Evolutionary conservation across 352 stramenopile genomes (phyloP).

Genomic region (Aphanomyces invadans): DNA sequence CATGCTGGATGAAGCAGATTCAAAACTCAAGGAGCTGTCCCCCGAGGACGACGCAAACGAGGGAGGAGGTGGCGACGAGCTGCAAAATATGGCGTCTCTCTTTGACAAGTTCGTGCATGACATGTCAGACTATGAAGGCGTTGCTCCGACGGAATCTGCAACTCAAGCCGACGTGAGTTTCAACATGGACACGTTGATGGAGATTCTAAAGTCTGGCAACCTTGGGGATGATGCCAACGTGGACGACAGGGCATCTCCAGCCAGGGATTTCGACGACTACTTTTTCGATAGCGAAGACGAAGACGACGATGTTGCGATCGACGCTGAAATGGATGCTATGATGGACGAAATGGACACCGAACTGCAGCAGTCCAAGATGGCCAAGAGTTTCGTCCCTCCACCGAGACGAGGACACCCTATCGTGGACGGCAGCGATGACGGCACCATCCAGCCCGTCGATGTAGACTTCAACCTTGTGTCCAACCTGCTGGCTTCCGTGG

Average conservation of each 20-base stretch:
- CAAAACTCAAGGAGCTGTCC: conserved; percentile 25
- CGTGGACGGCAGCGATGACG: neutral
- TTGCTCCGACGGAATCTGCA: conserved; percentile 31
- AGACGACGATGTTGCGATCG: conserved; percentile 27
- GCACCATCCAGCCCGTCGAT: conserved; percentile 45
- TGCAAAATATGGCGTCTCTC: conserved; percentile 63
- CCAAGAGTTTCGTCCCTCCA: conserved; percentile 43
- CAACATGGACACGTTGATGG: conserved; percentile 60
- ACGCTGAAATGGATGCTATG: conserved; percentile 38
- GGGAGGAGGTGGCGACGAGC: conserved; percentile 39
- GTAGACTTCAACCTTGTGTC: conserved; percentile 78
- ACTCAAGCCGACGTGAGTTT: conserved; percentile 46
- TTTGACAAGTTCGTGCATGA: conserved; percentile 66
- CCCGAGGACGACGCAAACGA: neutral
- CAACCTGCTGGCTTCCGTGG: conserved; percentile 74
- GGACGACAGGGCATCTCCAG: conserved; percentile 28
- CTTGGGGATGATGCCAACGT: conserved; percentile 21
- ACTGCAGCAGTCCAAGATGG: conserved; percentile 42
- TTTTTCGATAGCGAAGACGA: conserved; percentile 31
- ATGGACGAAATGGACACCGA: conserved; percentile 78
- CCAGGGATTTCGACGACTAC: conserved; percentile 32
- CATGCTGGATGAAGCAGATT: conserved; percentile 35
- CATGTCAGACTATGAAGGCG: conserved; percentile 56
- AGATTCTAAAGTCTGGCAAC: conserved; percentile 36
- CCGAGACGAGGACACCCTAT: neutral